These are phyloP conservation scores for Cystobasidiaceae sp. DNA, from an alignment of 1,284 basidiomycete genomes.

Conservation along the genomic window DNA sequence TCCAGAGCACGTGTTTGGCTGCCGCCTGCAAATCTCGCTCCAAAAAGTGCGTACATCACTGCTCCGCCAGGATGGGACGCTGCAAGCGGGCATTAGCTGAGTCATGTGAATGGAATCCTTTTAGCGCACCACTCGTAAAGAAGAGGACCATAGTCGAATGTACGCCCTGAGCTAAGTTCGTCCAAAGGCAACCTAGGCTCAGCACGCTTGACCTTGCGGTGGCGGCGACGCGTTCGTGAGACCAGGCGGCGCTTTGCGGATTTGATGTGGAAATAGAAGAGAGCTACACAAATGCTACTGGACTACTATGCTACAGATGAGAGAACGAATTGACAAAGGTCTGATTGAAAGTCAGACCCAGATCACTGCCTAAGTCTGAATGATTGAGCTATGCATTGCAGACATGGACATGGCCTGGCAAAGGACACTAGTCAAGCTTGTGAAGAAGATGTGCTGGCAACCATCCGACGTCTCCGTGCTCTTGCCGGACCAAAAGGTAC, in stretches of 20 bases:
- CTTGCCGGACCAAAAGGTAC: slow-evolving; percentile 5
- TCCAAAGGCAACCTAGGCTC: background rate
- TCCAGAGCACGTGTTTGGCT: background rate
- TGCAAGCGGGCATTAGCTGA: too few species aligned
- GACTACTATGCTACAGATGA: too few species aligned
- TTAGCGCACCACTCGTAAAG: slow-evolving; percentile 4
- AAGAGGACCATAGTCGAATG: background rate
- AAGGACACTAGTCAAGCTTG: background rate
- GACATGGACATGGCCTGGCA: background rate
- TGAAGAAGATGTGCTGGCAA: slow-evolving; percentile 8
- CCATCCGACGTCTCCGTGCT: slow-evolving; percentile 10
- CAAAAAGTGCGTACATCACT: background rate
- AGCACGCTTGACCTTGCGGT: background rate
- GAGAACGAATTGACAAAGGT: too few species aligned
- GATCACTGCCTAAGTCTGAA: too few species aligned
- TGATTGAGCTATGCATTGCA: background rate
- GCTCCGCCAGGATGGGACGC: background rate
- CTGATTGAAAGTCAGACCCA: too few species aligned
- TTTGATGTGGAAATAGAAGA: too few species aligned
- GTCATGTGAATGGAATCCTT: too few species aligned
- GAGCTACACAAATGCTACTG: too few species aligned
- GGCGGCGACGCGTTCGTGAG: too few species aligned
- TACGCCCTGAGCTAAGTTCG: background rate
- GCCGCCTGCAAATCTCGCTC: background rate
- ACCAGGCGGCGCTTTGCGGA: background rate